Conservation (phyloP, 441 rosid species). For the Hypseocharis bilobata region DNA sequence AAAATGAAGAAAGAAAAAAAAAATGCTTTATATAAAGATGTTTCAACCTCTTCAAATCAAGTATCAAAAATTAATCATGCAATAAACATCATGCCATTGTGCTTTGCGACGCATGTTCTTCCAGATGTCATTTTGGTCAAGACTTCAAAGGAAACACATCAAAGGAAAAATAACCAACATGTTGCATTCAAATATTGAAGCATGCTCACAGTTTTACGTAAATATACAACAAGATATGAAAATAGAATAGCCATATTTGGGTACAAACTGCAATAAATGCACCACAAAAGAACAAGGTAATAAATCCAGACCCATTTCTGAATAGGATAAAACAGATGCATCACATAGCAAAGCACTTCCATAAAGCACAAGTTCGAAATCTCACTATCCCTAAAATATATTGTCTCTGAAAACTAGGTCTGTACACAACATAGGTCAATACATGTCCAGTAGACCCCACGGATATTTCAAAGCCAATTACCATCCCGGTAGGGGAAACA, state of each 20-base stretch:
- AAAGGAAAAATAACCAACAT: neutral
- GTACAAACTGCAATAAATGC: neutral
- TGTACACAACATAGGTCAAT: too few relatives aligned
- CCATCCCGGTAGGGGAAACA: too few relatives aligned
- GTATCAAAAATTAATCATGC: neutral
- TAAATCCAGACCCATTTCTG: neutral
- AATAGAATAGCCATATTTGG: neutral
- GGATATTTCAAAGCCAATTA: neutral
- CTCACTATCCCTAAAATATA: too few relatives aligned
- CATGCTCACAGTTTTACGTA: neutral
- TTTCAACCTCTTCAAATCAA: neutral
- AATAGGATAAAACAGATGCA: neutral
- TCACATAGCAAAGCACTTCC: neutral
- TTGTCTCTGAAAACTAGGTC: too few relatives aligned
- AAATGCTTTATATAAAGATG: neutral
- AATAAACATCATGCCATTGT: neutral
- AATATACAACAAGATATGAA: neutral
- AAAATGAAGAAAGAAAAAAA: too few relatives aligned
- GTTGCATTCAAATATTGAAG: neutral
- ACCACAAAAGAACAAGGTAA: neutral
- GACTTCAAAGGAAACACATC: neutral
- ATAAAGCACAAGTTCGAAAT: too few relatives aligned
- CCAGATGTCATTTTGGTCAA: neutral
- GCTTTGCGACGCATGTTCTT: neutral
- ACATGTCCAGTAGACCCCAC: neutral